phyloP scores from a whole-genome alignment of 331 rosid species.

The Pyracantha coccinea region DNA sequence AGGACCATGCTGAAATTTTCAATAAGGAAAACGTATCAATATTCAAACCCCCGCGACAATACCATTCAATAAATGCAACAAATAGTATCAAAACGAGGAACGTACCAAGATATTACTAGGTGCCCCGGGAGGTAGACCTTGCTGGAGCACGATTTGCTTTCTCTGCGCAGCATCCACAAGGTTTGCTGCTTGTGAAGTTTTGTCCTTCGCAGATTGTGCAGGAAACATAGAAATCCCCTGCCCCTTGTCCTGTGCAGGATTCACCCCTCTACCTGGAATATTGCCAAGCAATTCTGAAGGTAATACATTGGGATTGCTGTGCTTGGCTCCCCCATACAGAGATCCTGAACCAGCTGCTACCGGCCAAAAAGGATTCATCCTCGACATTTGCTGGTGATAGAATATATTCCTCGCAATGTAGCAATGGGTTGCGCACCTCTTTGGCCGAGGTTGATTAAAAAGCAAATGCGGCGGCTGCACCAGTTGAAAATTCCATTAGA shows the following conservation, averaged over 20 bases:
- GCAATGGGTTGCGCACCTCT: constrained; percentile 88
- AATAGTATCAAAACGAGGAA: not conserved
- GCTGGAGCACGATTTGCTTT: constrained; percentile 74
- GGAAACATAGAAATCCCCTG: constrained; percentile 54
- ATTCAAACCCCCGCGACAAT: not conserved
- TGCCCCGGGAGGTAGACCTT: constrained; percentile 75
- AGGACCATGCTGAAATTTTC: constrained; percentile 71
- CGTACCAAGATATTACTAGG: constrained; percentile 79
- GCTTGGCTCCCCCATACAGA: constrained; percentile 73
- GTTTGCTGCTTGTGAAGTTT: constrained; percentile 42
- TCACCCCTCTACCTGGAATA: constrained; percentile 33
- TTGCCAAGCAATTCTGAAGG: constrained; percentile 62
- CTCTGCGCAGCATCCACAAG: constrained; percentile 54
- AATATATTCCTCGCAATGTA: constrained; percentile 70
- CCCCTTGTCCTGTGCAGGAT: constrained; percentile 63
- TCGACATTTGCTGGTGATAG: constrained; percentile 71
- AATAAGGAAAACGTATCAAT: not conserved
- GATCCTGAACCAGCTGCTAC: constrained; percentile 81
- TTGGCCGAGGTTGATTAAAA: constrained; percentile 73
- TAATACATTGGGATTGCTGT: constrained; percentile 42
- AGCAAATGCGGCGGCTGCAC: constrained; percentile 65
- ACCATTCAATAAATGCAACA: not conserved
- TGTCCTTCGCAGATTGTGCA: constrained; percentile 64
- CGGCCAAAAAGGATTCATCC: constrained; percentile 91
- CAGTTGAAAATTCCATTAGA: not conserved